phyloP scores from a whole-genome alignment of 1,284 basidiomycete species.

The Malassezia globosa region DNA sequence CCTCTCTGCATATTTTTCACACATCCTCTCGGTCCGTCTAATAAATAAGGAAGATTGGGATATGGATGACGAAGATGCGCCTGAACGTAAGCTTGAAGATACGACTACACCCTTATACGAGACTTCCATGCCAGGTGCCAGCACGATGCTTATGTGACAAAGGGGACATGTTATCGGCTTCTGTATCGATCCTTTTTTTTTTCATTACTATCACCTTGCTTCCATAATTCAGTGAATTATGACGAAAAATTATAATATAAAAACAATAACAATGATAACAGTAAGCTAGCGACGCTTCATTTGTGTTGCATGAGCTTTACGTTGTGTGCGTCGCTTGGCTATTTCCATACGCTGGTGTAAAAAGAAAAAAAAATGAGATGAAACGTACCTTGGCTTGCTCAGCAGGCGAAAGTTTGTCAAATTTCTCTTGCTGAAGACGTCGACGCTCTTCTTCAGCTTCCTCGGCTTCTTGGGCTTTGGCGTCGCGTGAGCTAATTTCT shows the following conservation, averaged over 20 bases:
- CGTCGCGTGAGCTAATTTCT: conserved; percentile 24
- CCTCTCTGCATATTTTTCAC: conserved; percentile 7
- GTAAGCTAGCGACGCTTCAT: background rate
- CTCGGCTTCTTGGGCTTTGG: conserved; percentile 33
- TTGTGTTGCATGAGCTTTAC: conserved; percentile 27
- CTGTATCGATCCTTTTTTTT: too few relatives aligned
- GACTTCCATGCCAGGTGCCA: background rate
- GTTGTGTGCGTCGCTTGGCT: conserved; percentile 36
- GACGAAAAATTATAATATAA: too few relatives aligned
- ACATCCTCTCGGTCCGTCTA: conserved; percentile 3
- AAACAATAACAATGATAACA: background rate
- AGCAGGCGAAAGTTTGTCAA: conserved; percentile 34
- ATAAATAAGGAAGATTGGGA: too few relatives aligned
- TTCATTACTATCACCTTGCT: too few relatives aligned
- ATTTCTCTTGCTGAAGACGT: conserved; percentile 36
- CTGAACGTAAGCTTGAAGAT: too few relatives aligned
- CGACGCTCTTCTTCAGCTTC: conserved; percentile 29
- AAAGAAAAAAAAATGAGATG: too few relatives aligned
- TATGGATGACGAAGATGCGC: too few relatives aligned
- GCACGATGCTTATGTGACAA: too few relatives aligned
- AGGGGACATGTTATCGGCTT: too few relatives aligned
- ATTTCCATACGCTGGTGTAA: conserved; percentile 39
- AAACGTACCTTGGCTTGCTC: conserved; percentile 46
- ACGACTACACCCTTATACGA: background rate
- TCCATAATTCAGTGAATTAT: too few relatives aligned